Evolutionary conservation across 352 stramenopile species (phyloP), one percentile per base, ranked within the genome.

Genomic region (Globisporangium okanoganense): DNA sequence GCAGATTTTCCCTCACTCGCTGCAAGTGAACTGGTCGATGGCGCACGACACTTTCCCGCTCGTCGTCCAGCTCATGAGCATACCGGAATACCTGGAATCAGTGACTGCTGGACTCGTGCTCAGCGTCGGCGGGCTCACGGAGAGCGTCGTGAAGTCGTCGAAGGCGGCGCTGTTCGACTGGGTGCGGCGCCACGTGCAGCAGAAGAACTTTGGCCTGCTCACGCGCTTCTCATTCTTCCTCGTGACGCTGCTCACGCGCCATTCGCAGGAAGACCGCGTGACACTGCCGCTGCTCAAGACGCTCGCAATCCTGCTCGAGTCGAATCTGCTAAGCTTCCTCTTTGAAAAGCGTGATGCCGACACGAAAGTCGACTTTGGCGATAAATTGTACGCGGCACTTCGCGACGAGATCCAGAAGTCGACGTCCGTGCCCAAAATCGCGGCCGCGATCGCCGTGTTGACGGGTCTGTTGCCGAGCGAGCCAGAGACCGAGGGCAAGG

Each of bases 51-150:
- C 92, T 0, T 99, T 98, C 71, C 91, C 90, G 6, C 72, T 97
- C 22, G 86, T 98, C 13, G 78, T 90, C 5, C 76, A 75, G 58
- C 70, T 94, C 67, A 80, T 97, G 61, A 78, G 92, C 58, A 88
- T 97, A 38, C 82, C 95, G 16, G 75, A 77, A 50, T 98, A 97
- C 52, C 80, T 94, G 43, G 76, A 94, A 52, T 70, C 78, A 10
- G 82, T 98, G 40, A 62, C 95, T 7, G 78, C 78, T 43, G 97
- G 97, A 1, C 77, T 99, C 3, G 75, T 98, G 10, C 72, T 99
- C 8, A 98, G 92, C 66, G 91, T 99, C 8, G 97, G 97, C 45
- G 95, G 94, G 9, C 75, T 99, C 27, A 98, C 92, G 13, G 95
- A 99, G 73, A 97, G 82, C 58, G 92, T 99, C 7, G 89, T 93